Evolutionary conservation across 768 basidiomycete species (phyloP).

Genomic region (Flagelloscypha sp.): DNA sequence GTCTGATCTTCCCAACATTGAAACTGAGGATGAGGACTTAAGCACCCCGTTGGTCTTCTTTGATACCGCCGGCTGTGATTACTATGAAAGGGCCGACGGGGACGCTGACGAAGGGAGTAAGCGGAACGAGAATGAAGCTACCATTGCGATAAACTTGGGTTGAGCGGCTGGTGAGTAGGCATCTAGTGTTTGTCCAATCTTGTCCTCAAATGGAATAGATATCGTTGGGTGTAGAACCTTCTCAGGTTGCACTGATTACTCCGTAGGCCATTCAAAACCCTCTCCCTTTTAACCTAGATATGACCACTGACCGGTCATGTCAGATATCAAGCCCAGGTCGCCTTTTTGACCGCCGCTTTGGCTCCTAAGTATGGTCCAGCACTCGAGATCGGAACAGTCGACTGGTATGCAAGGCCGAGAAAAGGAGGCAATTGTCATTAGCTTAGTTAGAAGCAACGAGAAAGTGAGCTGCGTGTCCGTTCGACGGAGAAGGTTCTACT

Average conservation of each 20-base stretch:
- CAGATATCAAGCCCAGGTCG: conserved; percentile 95
- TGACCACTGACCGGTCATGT: too few species aligned
- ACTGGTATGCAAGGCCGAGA: conserved; percentile 97
- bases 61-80: conserved; percentile 92
- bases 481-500: conserved; percentile 1
- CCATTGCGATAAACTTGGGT: conserved; percentile 79
- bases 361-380: conserved; percentile 56
- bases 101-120: conserved; percentile 84
- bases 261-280: too few species aligned
- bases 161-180: conserved; percentile 55
- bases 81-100: conserved; percentile 74
- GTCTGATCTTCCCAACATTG: conserved; percentile 61
- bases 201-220: not conserved
- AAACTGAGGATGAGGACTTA: conserved; percentile 64
- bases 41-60: conserved; percentile 82
- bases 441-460: conserved; percentile 87
- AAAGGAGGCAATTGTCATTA: conserved; percentile 89
- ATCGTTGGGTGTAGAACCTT: not conserved
- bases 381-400: conserved; percentile 90
- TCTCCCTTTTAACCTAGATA: too few species aligned
- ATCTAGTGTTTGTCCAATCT: not conserved
- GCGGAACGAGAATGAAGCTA: conserved; percentile 92
- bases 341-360: conserved; percentile 69
- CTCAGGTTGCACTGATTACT: not conserved
- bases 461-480: conserved; percentile 35